Evolutionary conservation across 179 eudicot species (phyloP), one percentile per base, ranked within the genome.

Genomic region (Carnegiea gigantea): DNA sequence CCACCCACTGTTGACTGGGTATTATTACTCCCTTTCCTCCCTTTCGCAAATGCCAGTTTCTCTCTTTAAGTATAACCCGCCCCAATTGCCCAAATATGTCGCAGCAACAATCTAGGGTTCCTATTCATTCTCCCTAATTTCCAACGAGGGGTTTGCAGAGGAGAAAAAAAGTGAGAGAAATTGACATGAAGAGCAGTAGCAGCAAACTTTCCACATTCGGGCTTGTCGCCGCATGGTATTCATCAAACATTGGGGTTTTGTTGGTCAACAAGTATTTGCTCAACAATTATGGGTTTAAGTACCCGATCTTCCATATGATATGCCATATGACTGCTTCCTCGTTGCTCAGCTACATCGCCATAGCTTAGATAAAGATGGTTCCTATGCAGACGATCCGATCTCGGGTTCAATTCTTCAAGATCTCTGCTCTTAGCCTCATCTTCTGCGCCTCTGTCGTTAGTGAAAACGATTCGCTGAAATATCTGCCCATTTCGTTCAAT

Each of bases 311-410:
- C 71, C 87, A 92, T 23, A 91, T 93, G 7, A 92, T 92, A 94
- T 92, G 96, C 68, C 97, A 93, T 79, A 93, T 93, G 97, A 88
- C 93, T 7, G 95, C 97, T 5, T 93, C 95, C 79, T 90, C 97
- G 13, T 82, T 93, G 84, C 81, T 93, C n/a, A 89, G 92, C 88
- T 93, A 93, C 88, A 78, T 88, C 54, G 95, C 97, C 4, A 89
- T 90, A 36, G 30, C 0, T 28, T 28, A 1, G 30, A 28, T 28
- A 1, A 28, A 28, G 30, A 28, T 28, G 30, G 30, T 92, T 0
- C 97, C 97, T 17, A 80, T 93, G 89, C 95, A 93, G 84, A 86
- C 92, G 1, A 87, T 93, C 60, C 80, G 92, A 79, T 92, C 93
- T 48, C 76, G 92, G 49, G 91, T 88, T 70, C 97, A 93, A 83